Percentiles rank a stretch among this genome's conserved stretches.
Evolutionary conservation across 768 basidiomycete species (phyloP).

Genomic region (Panaeolus papilionaceus): DNA sequence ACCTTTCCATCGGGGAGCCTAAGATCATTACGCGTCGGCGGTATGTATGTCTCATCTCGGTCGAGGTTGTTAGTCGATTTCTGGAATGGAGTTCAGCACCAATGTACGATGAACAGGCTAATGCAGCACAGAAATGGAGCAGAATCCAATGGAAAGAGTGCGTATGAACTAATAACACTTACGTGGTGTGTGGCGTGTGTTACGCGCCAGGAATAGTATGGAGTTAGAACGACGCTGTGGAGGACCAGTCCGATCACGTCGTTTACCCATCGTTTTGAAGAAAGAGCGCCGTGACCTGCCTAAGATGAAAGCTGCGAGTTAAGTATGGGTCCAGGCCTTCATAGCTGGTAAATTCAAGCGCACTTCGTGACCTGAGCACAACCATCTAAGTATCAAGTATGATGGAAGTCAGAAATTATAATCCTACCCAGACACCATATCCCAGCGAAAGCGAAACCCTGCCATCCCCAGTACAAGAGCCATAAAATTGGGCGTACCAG

Average conservation of each 20-base stretch:
- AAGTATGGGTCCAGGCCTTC: neutral
- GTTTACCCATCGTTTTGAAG: conserved; percentile 44
- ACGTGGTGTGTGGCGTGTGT: conserved; percentile 73
- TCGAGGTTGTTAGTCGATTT: conserved; percentile 61
- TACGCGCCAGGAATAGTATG: conserved; percentile 71
- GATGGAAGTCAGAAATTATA: too few species aligned
- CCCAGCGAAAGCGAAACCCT: conserved; percentile 51
- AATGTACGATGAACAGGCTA: neutral
- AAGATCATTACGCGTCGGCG: conserved; percentile 48
- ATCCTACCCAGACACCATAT: conserved; percentile 44
- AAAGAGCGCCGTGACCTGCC: conserved; percentile 59
- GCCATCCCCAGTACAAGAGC: conserved; percentile 57
- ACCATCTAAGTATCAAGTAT: conserved; percentile 1
- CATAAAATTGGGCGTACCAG: conserved; percentile 41
- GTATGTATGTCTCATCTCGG: conserved; percentile 77
- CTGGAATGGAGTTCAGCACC: conserved; percentile 26
- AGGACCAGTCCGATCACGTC: conserved; percentile 44
- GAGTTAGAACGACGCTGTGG: conserved; percentile 56
- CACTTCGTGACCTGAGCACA: conserved; percentile 50
- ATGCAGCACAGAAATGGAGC: neutral
- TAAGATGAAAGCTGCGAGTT: conserved; percentile 24
- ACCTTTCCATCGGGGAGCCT: conserved; percentile 49
- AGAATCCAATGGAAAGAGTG: neutral
- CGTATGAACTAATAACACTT: conserved; percentile 27
- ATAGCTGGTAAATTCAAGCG: neutral